These are phyloP conservation scores for Penicillium psychrofluorescens DNA, from an alignment of 495 filamentous ascomycete genomes.

Conservation along the genomic window DNA sequence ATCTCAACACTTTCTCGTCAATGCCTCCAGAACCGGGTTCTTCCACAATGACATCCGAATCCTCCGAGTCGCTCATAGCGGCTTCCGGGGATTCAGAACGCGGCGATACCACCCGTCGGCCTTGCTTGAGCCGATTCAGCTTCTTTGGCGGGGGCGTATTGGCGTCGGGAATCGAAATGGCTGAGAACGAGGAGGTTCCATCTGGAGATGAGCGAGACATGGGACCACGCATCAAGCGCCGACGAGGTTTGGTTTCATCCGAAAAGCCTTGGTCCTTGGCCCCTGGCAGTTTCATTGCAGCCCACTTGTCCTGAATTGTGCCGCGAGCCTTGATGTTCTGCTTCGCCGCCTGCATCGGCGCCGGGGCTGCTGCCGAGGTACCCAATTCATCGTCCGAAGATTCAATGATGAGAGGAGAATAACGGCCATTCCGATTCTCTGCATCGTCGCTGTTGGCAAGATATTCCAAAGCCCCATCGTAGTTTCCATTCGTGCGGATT, in stretches of 20 bases:
- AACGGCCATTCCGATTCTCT: neutral
- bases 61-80: slow-evolving; percentile 40
- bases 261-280: slow-evolving; percentile 6
- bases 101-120: slow-evolving; percentile 43
- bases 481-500: slow-evolving; percentile 43
- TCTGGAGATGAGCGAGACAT: slow-evolving; percentile 19
- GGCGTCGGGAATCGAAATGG: slow-evolving; percentile 12
- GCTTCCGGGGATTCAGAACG: slow-evolving; percentile 33
- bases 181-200: too few species aligned
- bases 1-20: slow-evolving; percentile 59
- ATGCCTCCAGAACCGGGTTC: slow-evolving; percentile 31
- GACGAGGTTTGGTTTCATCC: slow-evolving; percentile 27
- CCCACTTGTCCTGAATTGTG: slow-evolving; percentile 57
- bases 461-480: slow-evolving; percentile 50
- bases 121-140: slow-evolving; percentile 47
- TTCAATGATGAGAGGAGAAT: slow-evolving; percentile 6
- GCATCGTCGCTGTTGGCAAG: slow-evolving; percentile 26
- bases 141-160: slow-evolving; percentile 30
- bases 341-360: slow-evolving; percentile 30
- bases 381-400: slow-evolving; percentile 38
- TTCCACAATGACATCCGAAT: slow-evolving; percentile 48
- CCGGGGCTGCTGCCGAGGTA: slow-evolving; percentile 8
- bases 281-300: slow-evolving; percentile 32
- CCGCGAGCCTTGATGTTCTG: slow-evolving; percentile 52
- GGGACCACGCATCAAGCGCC: slow-evolving; percentile 35